Evolutionary conservation across 805 yeast species (phyloP), one percentile per base, ranked within the genome.

Genomic region (Kodamaea neixiangensis): DNA sequence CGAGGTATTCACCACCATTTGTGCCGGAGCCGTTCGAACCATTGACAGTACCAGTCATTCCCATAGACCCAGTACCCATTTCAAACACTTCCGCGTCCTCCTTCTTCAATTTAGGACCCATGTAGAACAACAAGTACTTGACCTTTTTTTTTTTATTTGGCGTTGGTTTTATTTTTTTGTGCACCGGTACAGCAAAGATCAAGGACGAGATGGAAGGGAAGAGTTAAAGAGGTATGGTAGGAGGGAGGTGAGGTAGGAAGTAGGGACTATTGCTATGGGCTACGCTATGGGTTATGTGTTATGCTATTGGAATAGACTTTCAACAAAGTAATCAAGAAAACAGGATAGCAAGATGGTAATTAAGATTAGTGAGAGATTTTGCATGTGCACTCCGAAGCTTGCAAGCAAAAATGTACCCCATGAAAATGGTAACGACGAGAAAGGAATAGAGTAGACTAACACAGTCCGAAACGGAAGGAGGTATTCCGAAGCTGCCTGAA

Each of bases 31-130:
- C 38, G 13, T 34, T 34, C 5, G 31, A 25, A 9, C 31, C 31
- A 25, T 25, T 25, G 31, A 25, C 31, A 5, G 31, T 9, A 3
- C 31, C 31, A 25, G 31, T 7, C 11, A 25, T 9, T 7, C 31
- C 31, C 11, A 25, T 13, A 7, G 13, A 9, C 7, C 10, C 31
- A 25, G 31, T 9, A 25, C 31, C 11, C 31, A 25, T 34, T 7
- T 10, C 41, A 3, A 14, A 17, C 21, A 15, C 41, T 17, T 19
- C 38, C 21, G 41, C 6, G 20, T 15, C 41, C 41, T 37, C 41
- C 41, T 37, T 37, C 41, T 37, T 37, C 41, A 37, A 15, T 37
- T 37, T 37, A 17, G 19, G 41, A 5, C 41, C 41, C 41, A 37
- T 37, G 9, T 25, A 25, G 31, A 25, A 25, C 11, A 25, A 25